These are phyloP conservation scores for Gentiana dahurica DNA, from an alignment of 257 asterid species.

Conservation along the genomic window DNA sequence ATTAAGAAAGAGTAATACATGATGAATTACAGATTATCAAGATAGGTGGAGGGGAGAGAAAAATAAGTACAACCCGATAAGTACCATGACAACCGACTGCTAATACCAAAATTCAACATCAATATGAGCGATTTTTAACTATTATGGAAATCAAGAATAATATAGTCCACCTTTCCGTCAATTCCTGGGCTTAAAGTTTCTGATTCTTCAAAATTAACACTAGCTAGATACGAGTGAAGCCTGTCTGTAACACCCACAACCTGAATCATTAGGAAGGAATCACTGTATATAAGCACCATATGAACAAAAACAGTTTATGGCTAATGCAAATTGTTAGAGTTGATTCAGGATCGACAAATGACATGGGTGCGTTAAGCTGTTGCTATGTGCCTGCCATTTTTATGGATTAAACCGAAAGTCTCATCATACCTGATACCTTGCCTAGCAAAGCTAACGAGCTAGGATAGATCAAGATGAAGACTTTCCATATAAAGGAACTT, in stretches of 20 bases:
- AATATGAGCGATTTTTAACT: no score
- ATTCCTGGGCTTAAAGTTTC: slow-evolving; percentile 22
- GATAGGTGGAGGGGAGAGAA: neutral
- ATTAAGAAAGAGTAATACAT: slow-evolving; percentile 7
- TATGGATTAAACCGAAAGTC: no score
- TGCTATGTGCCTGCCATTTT: no score
- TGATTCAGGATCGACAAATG: no score
- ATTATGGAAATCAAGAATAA: neutral
- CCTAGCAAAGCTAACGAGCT: no score
- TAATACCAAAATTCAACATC: no score
- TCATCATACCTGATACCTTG: no score
- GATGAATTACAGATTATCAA: neutral
- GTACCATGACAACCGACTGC: no score
- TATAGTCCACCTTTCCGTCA: slow-evolving; percentile 28
- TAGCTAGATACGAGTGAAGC: slow-evolving; percentile 36
- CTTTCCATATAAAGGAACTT: no score
- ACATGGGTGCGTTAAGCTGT: no score
- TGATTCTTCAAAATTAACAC: slow-evolving; percentile 38
- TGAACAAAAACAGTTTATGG: neutral
- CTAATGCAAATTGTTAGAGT: neutral
- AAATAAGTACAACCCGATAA: no score
- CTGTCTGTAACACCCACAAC: slow-evolving; percentile 59
- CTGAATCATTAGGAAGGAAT: slow-evolving; percentile 18
- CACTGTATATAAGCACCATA: neutral
- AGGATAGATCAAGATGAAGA: no score